These are phyloP conservation scores for Echium plantagineum DNA, from an alignment of 257 asterid genomes.

Conservation along the genomic window DNA sequence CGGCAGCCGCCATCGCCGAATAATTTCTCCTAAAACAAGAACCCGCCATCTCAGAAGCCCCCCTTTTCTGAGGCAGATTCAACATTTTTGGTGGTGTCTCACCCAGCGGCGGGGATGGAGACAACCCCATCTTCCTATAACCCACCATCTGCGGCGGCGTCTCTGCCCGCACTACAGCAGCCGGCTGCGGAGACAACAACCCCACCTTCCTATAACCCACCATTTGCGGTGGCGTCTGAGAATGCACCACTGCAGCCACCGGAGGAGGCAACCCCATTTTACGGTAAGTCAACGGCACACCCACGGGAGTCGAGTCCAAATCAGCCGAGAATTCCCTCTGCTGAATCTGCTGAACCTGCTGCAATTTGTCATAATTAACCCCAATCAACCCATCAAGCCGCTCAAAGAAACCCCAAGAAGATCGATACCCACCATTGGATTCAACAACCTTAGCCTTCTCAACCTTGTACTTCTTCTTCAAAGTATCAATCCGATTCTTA, in stretches of 20 bases:
- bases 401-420: constrained; percentile 59
- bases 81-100: background rate
- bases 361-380: constrained; percentile 15
- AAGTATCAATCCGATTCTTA: constrained; percentile 86
- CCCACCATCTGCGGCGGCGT: background rate
- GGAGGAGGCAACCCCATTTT: constrained; percentile 20
- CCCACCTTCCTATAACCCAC: constrained; percentile 40
- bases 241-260: constrained; percentile 11
- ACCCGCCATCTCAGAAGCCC: constrained; percentile 20
- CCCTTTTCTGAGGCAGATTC: constrained; percentile 53
- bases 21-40: constrained; percentile 47
- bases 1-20: constrained; percentile 60
- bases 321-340: background rate
- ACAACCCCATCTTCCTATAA: background rate
- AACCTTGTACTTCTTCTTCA: constrained; percentile 73
- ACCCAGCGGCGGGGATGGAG: constrained; percentile 23
- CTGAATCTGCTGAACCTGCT: too few relatives aligned
- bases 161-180: constrained; percentile 13
- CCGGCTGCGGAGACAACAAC: too few relatives aligned
- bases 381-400: constrained; percentile 49
- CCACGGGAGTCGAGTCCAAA: constrained; percentile 18
- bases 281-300: constrained; percentile 15
- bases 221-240: background rate
- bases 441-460: constrained; percentile 57
- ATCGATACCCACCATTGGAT: constrained; percentile 29